phyloP scores from a whole-genome alignment of 768 basidiomycete species.

The Tubosaeta sp. region DNA sequence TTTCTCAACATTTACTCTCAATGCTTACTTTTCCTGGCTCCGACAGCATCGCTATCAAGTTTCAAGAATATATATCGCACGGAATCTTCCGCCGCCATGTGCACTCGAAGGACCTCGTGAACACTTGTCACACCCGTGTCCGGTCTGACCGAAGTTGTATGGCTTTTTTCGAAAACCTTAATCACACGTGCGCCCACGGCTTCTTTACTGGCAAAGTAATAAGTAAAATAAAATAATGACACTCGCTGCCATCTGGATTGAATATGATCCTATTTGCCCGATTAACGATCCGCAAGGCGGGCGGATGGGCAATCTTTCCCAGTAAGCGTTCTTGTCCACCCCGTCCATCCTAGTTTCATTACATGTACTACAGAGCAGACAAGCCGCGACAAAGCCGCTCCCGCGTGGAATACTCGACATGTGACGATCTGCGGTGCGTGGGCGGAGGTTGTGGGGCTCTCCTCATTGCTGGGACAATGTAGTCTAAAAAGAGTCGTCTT shows the following conservation, averaged over 20 bases:
- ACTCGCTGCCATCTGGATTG: not conserved
- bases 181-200: not conserved
- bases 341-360: not conserved
- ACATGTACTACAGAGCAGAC: not conserved
- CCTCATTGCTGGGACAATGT: not conserved
- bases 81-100: not conserved
- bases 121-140: not conserved
- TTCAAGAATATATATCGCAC: not conserved
- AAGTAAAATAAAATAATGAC: not conserved
- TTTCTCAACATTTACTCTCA: not conserved
- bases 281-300: not conserved
- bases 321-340: not conserved
- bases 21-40: not conserved
- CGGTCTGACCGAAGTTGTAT: not conserved
- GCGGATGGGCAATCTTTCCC: not conserved
- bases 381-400: not conserved
- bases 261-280: not conserved
- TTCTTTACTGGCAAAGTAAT: not conserved
- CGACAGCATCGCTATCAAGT: not conserved
- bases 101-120: not conserved
- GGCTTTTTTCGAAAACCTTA: not conserved
- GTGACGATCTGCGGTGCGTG: not conserved
- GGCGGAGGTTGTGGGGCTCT: conserved; percentile 2
- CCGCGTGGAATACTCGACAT: not conserved
- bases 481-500: conserved; percentile 7